Base-by-base conservation (phyloP, 257 asterid species). In the Nyctanthes arbortristis region DNA sequence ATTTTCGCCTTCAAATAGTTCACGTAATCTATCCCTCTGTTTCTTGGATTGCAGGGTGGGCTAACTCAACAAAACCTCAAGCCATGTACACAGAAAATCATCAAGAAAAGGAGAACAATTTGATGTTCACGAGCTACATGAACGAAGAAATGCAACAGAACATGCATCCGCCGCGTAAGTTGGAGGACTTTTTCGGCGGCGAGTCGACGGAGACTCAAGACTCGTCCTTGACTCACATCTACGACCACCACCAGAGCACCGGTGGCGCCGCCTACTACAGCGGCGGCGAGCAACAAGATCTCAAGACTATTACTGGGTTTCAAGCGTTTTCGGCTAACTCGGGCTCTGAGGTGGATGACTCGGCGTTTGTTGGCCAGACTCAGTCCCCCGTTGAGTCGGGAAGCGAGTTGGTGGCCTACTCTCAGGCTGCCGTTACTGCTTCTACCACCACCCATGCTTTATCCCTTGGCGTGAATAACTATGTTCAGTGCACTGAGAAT, bases 291-390 rank as follows among this genome's bases (percentile, higher is more conserved):
- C 86, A 79, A 5, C 90, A 87, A 39, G 92, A 87, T 77, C 87
- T 87, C 73, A 87, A 87, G 36, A 71, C 37, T 10, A 62, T 88
- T 0, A 55, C 86, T 66, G 94, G 87, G 67, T 88, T 88, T 45
- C 96, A 85, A 60, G 90, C 92, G 1, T 88, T 85, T 16, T 88
- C 96, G 0, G 83, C 89, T 0, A 90, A 88, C 85, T 85, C 96
- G 73, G 92, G 97, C 9, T 91, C 98, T 0, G 97, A 93, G 65
- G 96, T 88, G 14, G 95, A 90, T 33, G 97, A 87, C 82, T 79
- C 96, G 72, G 87, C 87, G 25, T 83, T 88, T 22, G 88, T 63
- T 18, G 90, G 79, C 2, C 87, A 84, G 71, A 80, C 89, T 65
- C 92, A 76, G 78, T 85, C 88, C 3, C 77, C 88, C 30, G 78